These are phyloP conservation scores for Protea cynaroides DNA, from an alignment of 164 flowering plant genomes.

Conservation along the genomic window DNA sequence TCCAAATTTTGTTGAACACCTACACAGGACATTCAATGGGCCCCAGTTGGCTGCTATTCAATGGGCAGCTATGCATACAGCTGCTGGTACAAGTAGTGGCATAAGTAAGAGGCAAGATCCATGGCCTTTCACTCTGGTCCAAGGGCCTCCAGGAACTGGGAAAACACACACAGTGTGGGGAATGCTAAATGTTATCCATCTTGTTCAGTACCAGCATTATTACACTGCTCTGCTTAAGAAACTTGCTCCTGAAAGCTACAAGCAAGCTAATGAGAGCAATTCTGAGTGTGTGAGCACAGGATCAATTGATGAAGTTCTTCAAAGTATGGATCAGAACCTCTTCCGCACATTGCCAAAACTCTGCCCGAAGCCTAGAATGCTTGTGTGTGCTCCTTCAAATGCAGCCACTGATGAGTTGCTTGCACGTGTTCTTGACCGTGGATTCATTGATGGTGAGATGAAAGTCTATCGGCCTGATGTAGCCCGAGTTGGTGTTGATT, in stretches of 20 bases:
- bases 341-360: constrained; percentile 89
- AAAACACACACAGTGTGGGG: constrained; percentile 99
- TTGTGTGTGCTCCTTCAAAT: constrained; percentile 98
- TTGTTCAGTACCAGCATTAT: constrained; percentile 94
- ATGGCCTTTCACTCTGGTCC: constrained; percentile 99
- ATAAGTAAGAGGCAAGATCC: constrained; percentile 80
- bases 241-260: constrained; percentile 90
- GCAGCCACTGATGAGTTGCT: constrained; percentile 98
- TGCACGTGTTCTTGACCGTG: constrained; percentile 94
- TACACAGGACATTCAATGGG: constrained; percentile 68
- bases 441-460: constrained; percentile 98
- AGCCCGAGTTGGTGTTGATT: constrained; percentile 94
- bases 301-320: constrained; percentile 92
- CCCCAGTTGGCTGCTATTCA: constrained; percentile 95
- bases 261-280: constrained; percentile 56
- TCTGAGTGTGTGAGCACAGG: constrained; percentile 51
- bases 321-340: constrained; percentile 88
- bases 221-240: constrained; percentile 84
- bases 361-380: constrained; percentile 94
- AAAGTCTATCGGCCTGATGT: constrained; percentile 93
- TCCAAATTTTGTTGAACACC: constrained; percentile 66
- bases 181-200: constrained; percentile 96
- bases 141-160: constrained; percentile 99
- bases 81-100: constrained; percentile 84
- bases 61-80: constrained; percentile 99